Evolutionary conservation across 768 basidiomycete genomes (phyloP).

Genomic region (Boletus rubroflammeus): DNA sequence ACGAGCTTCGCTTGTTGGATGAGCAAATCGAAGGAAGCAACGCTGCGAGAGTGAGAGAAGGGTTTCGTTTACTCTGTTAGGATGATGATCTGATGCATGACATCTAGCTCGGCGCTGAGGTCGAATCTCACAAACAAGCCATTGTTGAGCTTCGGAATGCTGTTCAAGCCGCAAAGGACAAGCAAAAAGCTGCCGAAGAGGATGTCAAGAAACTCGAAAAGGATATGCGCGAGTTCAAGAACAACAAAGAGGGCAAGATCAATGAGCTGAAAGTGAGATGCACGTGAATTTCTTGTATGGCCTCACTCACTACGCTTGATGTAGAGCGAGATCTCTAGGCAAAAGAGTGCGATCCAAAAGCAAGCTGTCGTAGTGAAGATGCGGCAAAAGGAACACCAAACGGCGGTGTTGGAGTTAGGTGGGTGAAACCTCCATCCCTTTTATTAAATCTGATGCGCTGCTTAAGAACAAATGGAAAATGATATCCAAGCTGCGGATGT

Average conservation of each 20-base stretch:
- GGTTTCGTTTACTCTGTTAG: neutral
- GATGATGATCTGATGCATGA: neutral
- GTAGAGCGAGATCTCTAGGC: conserved; percentile 68
- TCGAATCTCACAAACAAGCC: conserved; percentile 64
- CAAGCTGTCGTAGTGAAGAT: conserved; percentile 79
- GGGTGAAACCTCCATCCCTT: conserved; percentile 19
- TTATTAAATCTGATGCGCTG: neutral
- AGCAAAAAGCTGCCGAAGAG: conserved; percentile 69
- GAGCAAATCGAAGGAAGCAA: conserved; percentile 88
- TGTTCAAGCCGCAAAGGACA: conserved; percentile 64
- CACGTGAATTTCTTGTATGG: neutral
- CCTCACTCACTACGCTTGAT: neutral
- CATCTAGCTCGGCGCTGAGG: conserved; percentile 73
- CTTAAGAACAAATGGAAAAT: conserved; percentile 28
- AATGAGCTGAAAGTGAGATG: conserved; percentile 79
- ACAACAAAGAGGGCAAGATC: conserved; percentile 97
- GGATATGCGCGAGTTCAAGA: conserved; percentile 98
- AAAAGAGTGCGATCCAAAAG: conserved; percentile 79
- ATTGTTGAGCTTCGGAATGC: conserved; percentile 57
- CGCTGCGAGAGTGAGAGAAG: conserved; percentile 69
- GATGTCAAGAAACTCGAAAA: conserved; percentile 88
- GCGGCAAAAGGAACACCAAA: conserved; percentile 87
- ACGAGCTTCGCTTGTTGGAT: conserved; percentile 77
- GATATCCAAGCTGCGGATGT: conserved; percentile 27
- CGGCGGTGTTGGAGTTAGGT: conserved; percentile 87